These are phyloP conservation scores for Boletus putidus DNA, from an alignment of 1,284 basidiomycete genomes.

Conservation along the genomic window DNA sequence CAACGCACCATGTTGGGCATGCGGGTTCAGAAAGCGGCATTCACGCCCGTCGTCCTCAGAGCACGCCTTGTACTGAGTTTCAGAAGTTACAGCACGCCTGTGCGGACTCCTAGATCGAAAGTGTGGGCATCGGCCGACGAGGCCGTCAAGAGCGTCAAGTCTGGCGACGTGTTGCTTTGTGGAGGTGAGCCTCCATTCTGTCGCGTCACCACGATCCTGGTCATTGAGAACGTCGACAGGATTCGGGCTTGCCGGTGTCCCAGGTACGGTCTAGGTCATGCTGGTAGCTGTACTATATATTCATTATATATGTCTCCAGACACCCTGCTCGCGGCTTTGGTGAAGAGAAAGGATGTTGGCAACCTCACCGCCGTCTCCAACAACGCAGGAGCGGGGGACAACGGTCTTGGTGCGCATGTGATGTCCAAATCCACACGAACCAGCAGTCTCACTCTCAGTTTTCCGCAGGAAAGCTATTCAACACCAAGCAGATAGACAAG, in stretches of 20 bases:
- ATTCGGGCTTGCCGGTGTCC: constrained; percentile 77
- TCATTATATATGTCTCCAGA: constrained; percentile 45
- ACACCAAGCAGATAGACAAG: constrained; percentile 77
- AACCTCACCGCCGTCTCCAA: constrained; percentile 86
- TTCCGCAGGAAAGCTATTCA: constrained; percentile 69
- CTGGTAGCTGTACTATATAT: neutral
- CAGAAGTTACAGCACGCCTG: constrained; percentile 30
- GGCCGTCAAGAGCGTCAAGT: constrained; percentile 80
- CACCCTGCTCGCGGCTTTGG: constrained; percentile 81
- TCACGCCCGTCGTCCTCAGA: constrained; percentile 18
- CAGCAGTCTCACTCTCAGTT: constrained; percentile 4
- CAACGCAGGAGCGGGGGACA: constrained; percentile 80
- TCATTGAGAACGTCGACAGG: constrained; percentile 45
- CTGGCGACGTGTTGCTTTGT: constrained; percentile 74
- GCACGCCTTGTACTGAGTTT: constrained; percentile 16
- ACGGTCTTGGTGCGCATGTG: constrained; percentile 68
- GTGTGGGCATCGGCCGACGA: constrained; percentile 79
- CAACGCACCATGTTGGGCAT: constrained; percentile 24
- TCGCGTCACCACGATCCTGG: neutral
- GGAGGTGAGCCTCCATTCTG: constrained; percentile 58
- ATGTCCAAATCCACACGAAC: neutral
- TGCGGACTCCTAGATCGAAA: constrained; percentile 55
- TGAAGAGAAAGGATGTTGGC: constrained; percentile 68
- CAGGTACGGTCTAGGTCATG: constrained; percentile 46
- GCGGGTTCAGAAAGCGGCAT: constrained; percentile 18